Evolutionary conservation across 163 green algal species (phyloP).

Genomic region (Trebouxiophyceae sp.): DNA sequence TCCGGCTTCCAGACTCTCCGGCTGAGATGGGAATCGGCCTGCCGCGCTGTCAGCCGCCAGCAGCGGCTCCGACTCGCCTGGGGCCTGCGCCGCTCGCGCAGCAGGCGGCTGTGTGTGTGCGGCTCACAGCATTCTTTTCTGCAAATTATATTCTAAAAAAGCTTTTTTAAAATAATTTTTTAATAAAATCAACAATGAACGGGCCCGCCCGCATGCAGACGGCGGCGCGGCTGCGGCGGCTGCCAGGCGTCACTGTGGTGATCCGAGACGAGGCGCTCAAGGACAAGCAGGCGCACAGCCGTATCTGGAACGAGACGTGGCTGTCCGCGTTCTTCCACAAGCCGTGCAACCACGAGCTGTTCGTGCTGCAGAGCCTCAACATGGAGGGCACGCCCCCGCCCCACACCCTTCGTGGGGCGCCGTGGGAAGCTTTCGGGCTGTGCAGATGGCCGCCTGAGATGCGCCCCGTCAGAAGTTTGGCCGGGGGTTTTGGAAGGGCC

Average conservation of each 20-base stretch:
- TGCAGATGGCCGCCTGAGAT: no score
- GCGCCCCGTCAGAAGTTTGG: no score
- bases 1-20: no score
- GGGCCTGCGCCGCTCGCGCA: no score
- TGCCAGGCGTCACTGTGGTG: constrained; percentile 38
- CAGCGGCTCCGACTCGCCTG: no score
- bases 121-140: no score
- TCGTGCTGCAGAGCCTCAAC: constrained; percentile 81
- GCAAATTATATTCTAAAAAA: not conserved
- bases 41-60: no score
- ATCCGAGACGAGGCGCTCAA: constrained; percentile 47
- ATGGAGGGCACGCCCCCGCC: constrained; percentile 54
- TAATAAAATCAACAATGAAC: not conserved
- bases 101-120: no score
- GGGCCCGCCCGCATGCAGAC: constrained; percentile 11
- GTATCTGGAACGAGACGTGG: constrained; percentile 80
- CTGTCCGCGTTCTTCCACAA: constrained; percentile 78
- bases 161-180: not conserved
- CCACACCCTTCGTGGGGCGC: no score
- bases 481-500: no score
- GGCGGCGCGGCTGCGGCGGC: constrained; percentile 13
- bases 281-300: constrained; percentile 36
- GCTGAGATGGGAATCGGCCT: no score
- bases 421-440: no score
- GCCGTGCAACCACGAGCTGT: constrained; percentile 88